phyloP scores from a whole-genome alignment of 768 basidiomycete species.

The Agrocybe pediades region DNA sequence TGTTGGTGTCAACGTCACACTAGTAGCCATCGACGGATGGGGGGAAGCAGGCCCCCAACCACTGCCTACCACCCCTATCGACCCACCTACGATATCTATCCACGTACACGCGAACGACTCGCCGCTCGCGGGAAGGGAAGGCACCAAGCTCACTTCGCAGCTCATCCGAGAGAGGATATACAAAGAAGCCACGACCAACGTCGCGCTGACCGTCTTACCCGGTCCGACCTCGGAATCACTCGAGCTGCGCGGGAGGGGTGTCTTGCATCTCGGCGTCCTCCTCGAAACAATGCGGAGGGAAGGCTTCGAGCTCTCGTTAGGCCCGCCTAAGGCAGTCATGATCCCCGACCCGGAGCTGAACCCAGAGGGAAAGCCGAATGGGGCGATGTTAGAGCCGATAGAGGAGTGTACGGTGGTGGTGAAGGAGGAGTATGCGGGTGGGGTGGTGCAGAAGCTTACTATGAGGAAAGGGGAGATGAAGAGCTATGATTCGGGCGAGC shows the following conservation, averaged over 20 bases:
- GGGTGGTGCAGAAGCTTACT: conserved; percentile 51
- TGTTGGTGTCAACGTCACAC: conserved; percentile 47
- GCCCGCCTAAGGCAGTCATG: conserved; percentile 53
- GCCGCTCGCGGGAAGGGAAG: conserved; percentile 46
- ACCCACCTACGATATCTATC: conserved; percentile 52
- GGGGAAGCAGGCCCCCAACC: conserved; percentile 39
- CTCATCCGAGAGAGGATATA: conserved; percentile 48
- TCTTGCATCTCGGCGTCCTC: conserved; percentile 52
- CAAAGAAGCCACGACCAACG: conserved; percentile 54
- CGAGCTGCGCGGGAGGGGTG: conserved; percentile 49
- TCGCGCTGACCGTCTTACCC: conserved; percentile 49
- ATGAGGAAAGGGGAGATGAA: conserved; percentile 51
- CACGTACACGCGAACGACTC: conserved; percentile 50
- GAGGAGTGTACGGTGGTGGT: conserved; percentile 48
- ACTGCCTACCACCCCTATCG: conserved; percentile 48
- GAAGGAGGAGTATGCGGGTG: conserved; percentile 46
- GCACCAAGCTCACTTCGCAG: conserved; percentile 50
- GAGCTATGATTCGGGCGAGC: conserved; percentile 44
- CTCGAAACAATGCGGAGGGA: conserved; percentile 51
- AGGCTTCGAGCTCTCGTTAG: conserved; percentile 48
- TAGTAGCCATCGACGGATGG: conserved; percentile 49
- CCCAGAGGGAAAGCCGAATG: conserved; percentile 22
- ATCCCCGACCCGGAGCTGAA: conserved; percentile 39
- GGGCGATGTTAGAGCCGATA: conserved; percentile 44
- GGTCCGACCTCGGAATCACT: conserved; percentile 51